These are phyloP conservation scores for Pseudogymnoascus sp. DNA, from an alignment of 2,329 filamentous ascomycete species.

Conservation along the genomic window DNA sequence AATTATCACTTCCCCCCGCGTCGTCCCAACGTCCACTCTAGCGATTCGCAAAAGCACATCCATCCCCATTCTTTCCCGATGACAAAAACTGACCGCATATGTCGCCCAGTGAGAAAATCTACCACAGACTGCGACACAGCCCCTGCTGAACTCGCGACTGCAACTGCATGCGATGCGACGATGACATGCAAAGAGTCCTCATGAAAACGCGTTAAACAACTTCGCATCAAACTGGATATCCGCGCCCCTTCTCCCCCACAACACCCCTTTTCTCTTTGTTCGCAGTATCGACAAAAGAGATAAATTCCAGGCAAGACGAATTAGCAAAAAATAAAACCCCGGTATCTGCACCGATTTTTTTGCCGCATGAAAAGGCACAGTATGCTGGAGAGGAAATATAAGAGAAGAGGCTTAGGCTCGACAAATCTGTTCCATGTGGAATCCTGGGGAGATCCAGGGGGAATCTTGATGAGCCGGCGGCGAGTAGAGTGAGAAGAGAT, in stretches of 20 bases:
- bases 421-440: background rate
- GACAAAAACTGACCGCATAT: background rate
- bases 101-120: background rate
- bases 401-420: background rate
- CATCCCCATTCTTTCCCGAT: background rate
- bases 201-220: background rate
- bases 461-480: background rate
- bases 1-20: background rate
- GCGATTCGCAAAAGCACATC: background rate
- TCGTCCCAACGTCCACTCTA: background rate
- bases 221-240: background rate
- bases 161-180: background rate
- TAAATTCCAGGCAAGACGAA: background rate
- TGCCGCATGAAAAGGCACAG: background rate
- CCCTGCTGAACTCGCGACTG: background rate
- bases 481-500: background rate
- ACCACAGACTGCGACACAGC: background rate
- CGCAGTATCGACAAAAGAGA: background rate
- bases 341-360: constrained; percentile 3
- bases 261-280: background rate
- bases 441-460: background rate
- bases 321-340: background rate
- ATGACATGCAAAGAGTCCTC: background rate
- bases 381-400: background rate
- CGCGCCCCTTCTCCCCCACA: background rate